Conservation (phyloP, 495 filamentous ascomycete genomes). For the Daldinia loculata region DNA sequence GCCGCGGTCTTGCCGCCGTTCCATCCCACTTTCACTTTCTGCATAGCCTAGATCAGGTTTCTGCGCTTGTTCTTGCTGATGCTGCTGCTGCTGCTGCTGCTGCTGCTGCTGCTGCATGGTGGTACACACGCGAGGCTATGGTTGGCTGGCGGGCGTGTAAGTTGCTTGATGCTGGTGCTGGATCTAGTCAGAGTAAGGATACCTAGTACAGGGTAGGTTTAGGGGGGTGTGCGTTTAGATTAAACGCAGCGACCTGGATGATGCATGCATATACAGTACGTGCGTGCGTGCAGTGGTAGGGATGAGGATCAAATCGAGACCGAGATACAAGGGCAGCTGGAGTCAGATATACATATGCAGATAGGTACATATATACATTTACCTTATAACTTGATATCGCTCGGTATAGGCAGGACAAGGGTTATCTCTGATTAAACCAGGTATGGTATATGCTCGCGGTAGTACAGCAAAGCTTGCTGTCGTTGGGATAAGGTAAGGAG, state of each 20-base stretch:
- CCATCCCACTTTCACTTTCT: conserved; percentile 26
- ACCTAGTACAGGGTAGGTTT: too few relatives aligned
- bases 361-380: background rate
- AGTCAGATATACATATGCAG: background rate
- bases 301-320: conserved; percentile 4
- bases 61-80: conserved; percentile 1
- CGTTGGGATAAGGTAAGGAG: conserved; percentile 40
- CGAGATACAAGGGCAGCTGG: background rate
- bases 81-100: conserved; percentile 10
- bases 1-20: conserved; percentile 22
- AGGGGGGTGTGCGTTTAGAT: conserved; percentile 9
- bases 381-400: background rate
- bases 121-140: background rate
- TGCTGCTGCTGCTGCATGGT: conserved; percentile 19
- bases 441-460: background rate
- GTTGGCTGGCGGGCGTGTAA: conserved; percentile 6
- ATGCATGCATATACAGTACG: conserved; percentile 2
- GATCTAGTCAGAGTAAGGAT: conserved; percentile 14
- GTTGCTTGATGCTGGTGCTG: background rate
- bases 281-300: conserved; percentile 7
- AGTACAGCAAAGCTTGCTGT: conserved; percentile 26
- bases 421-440: background rate
- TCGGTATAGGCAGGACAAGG: background rate
- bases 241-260: conserved; percentile 9
- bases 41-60: conserved; percentile 22